Percentiles rank a stretch among this genome's conserved stretches.
Conservation (phyloP, 768 basidiomycete species). For the Xerocomus spinulosus region DNA sequence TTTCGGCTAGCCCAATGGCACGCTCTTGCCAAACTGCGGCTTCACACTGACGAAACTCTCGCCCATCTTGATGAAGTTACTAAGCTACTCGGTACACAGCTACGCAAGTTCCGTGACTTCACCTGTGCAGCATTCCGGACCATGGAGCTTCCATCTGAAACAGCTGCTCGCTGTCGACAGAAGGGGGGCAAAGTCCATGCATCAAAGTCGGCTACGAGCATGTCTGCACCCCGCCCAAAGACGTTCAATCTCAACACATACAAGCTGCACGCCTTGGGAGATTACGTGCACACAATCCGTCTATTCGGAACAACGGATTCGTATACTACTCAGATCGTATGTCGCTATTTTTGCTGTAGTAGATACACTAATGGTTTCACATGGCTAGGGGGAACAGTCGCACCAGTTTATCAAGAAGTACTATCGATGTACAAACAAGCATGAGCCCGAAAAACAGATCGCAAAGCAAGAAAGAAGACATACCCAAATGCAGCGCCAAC, state of each 20-base stretch:
- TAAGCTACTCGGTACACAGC: conserved; percentile 3
- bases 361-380: too few relatives aligned
- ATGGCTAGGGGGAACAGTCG: conserved; percentile 35
- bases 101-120: conserved; percentile 22
- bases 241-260: conserved; percentile 31
- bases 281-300: conserved; percentile 28
- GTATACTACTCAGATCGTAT: conserved; percentile 14
- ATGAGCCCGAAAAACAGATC: conserved; percentile 3
- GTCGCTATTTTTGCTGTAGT: too few relatives aligned
- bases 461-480: conserved; percentile 10
- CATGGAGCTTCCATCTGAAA: conserved; percentile 22
- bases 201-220: too few relatives aligned
- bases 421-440: conserved; percentile 26
- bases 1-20: conserved; percentile 33
- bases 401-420: conserved; percentile 30
- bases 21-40: conserved; percentile 31
- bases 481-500: neutral
- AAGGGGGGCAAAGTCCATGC: too few relatives aligned
- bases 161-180: conserved; percentile 13
- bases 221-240: neutral
- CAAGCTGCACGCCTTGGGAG: conserved; percentile 35
- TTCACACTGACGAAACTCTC: too few relatives aligned
- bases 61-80: conserved; percentile 15
- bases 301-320: conserved; percentile 34
- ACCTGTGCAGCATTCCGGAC: conserved; percentile 27